Evolutionary conservation across 345 rosid genomes (phyloP).

Genomic region (Syzygium grande): DNA sequence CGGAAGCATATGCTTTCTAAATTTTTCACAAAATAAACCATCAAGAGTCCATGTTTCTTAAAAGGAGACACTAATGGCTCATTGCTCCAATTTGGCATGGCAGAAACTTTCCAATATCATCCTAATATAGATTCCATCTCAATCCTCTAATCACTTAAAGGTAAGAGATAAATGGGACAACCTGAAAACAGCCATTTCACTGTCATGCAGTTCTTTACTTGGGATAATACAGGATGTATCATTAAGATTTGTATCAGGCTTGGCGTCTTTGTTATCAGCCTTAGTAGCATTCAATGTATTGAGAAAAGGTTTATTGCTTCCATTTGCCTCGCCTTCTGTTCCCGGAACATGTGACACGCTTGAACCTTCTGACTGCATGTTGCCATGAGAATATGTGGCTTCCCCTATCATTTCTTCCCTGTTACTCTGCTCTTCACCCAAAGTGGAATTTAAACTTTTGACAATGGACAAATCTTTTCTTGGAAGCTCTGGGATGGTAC

Average conservation of each 20-base stretch:
- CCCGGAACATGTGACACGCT: not conserved
- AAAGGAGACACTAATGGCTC: not conserved
- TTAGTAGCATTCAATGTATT: slow-evolving; percentile 7
- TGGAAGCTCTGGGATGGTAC: slow-evolving; percentile 3
- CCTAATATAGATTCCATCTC: not conserved
- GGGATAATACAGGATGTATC: slow-evolving; percentile 9
- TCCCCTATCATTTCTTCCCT: not conserved
- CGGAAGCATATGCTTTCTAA: not conserved
- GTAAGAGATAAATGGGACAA: not conserved
- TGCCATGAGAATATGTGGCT: not conserved
- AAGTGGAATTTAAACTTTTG: slow-evolving; percentile 7
- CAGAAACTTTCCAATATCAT: not conserved
- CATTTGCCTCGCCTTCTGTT: slow-evolving; percentile 17
- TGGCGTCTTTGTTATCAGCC: slow-evolving; percentile 5
- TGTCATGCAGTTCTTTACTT: slow-evolving; percentile 5
- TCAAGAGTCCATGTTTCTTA: not conserved
- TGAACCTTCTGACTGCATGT: not conserved
- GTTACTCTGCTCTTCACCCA: slow-evolving; percentile 12
- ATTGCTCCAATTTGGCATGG: not conserved
- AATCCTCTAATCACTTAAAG: not conserved
- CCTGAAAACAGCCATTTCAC: not conserved
- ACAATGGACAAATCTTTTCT: slow-evolving; percentile 10
- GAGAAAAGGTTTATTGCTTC: slow-evolving; percentile 13
- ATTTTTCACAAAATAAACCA: not conserved
- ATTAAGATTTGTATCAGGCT: slow-evolving; percentile 9